Percentiles rank a stretch among this genome's conserved stretches.
Evolutionary conservation across 495 filamentous ascomycete species (phyloP).

Genomic region (Baudoinia panamericana): DNA sequence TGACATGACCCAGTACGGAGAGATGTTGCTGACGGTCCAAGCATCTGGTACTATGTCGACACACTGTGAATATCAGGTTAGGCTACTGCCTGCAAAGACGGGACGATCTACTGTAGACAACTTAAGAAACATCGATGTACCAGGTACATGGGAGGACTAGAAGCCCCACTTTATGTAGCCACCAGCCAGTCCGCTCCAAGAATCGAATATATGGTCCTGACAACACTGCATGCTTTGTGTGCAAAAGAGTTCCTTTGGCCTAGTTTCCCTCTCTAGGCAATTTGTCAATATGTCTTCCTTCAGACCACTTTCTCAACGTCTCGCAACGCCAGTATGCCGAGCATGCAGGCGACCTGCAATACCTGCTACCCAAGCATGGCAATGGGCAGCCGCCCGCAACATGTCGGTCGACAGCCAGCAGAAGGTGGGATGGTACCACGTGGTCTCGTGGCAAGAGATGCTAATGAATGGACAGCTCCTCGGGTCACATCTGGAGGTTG

Average conservation of each 20-base stretch:
- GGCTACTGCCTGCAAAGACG: too few species aligned
- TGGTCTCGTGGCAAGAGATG: conserved; percentile 6
- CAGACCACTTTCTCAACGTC: background rate
- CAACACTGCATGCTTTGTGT: background rate
- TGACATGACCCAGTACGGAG: too few species aligned
- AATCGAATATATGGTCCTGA: background rate
- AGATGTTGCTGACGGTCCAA: too few species aligned
- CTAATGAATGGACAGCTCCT: conserved; percentile 48
- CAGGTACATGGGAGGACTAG: too few species aligned
- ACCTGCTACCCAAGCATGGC: background rate
- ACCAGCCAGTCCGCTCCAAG: too few species aligned
- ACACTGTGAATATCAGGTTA: too few species aligned
- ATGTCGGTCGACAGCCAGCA: conserved; percentile 50
- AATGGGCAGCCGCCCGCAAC: conserved; percentile 3
- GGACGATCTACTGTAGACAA: too few species aligned
- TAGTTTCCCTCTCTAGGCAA: background rate
- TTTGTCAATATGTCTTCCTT: conserved; percentile 13
- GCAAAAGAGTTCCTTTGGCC: background rate
- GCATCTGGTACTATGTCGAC: too few species aligned
- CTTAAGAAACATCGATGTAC: too few species aligned
- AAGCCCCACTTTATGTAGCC: too few species aligned
- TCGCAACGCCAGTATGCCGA: conserved; percentile 10
- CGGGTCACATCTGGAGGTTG: conserved; percentile 60
- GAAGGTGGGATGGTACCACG: conserved; percentile 34
- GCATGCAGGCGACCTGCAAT: conserved; percentile 13